phyloP scores from a whole-genome alignment of 371 early-diverging fungal species.

The Mortierella sp. region DNA sequence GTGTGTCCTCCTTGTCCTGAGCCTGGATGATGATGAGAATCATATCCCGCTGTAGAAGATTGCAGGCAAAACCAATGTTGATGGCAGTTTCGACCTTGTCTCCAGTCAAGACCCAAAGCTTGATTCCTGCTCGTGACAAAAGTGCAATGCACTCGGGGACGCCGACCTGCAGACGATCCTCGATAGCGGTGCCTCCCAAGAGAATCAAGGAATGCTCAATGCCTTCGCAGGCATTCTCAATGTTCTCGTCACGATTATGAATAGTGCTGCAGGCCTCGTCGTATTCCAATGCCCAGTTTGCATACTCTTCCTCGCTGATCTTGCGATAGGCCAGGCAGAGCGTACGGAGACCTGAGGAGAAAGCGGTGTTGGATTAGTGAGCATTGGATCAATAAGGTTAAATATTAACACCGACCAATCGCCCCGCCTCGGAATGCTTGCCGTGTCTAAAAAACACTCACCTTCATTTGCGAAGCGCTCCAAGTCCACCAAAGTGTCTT shows the following conservation, averaged over 20 bases:
- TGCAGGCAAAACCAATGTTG: conserved; percentile 86
- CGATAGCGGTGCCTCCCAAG: conserved; percentile 93
- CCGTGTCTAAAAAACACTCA: background rate
- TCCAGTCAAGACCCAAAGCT: conserved; percentile 96
- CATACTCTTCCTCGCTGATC: conserved; percentile 77
- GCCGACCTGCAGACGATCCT: conserved; percentile 92
- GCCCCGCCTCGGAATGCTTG: background rate
- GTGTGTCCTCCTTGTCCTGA: conserved; percentile 64
- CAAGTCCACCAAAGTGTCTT: conserved; percentile 76
- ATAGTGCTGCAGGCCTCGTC: conserved; percentile 73
- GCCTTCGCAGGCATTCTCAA: conserved; percentile 76
- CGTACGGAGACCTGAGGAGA: conserved; percentile 75
- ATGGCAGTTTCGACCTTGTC: conserved; percentile 92
- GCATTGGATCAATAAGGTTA: background rate
- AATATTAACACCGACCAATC: background rate
- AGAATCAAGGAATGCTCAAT: conserved; percentile 79
- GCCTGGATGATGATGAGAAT: conserved; percentile 75
- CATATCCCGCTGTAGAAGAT: conserved; percentile 75
- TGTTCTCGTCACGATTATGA: conserved; percentile 75
- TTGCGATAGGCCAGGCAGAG: conserved; percentile 83
- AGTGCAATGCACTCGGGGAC: conserved; percentile 86
- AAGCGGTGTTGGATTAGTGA: background rate
- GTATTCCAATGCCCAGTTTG: conserved; percentile 66
- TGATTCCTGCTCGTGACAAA: conserved; percentile 86
- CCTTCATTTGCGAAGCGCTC: conserved; percentile 92